These are phyloP conservation scores for Phytophthora pisi DNA, from an alignment of 352 stramenopile species.

Conservation along the genomic window DNA sequence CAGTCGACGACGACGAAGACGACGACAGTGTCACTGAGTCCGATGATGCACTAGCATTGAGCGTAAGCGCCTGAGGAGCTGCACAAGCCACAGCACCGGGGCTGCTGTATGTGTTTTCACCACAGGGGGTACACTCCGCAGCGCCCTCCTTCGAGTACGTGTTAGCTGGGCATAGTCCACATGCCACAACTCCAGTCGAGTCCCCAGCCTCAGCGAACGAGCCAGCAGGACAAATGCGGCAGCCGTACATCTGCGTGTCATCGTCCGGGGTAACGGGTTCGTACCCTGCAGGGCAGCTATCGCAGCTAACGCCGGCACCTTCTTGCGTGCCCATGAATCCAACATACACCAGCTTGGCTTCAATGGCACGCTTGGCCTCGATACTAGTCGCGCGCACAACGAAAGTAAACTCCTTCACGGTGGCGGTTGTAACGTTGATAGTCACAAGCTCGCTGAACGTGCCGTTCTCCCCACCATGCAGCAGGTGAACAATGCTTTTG, in stretches of 20 bases:
- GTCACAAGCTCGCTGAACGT: constrained; percentile 62
- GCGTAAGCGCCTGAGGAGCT: constrained; percentile 47
- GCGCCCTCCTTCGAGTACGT: constrained; percentile 64
- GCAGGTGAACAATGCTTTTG: constrained; percentile 51
- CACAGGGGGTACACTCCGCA: constrained; percentile 57
- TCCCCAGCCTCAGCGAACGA: constrained; percentile 42
- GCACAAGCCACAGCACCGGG: constrained; percentile 47
- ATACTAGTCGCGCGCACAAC: constrained; percentile 61
- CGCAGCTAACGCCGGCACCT: constrained; percentile 60
- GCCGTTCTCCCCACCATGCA: constrained; percentile 71
- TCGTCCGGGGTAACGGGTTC: constrained; percentile 39
- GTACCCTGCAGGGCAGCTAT: constrained; percentile 56
- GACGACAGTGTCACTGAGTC: constrained; percentile 20
- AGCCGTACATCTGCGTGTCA: constrained; percentile 43
- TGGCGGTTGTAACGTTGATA: constrained; percentile 52
- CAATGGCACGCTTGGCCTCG: constrained; percentile 48
- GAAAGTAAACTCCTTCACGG: constrained; percentile 60
- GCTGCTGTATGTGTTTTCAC: constrained; percentile 67
- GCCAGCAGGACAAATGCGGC: constrained; percentile 64
- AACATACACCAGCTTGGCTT: constrained; percentile 57
- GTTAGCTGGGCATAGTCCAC: constrained; percentile 59
- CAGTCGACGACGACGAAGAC: constrained; percentile 31
- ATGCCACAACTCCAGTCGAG: constrained; percentile 50
- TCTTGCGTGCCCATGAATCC: constrained; percentile 58
- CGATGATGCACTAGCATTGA: constrained; percentile 41